A percentile compares a stretch with the other conserved stretches of the same genome.
These are phyloP conservation scores for Pistacia vera DNA, from an alignment of 345 rosid genomes.

Conservation along the genomic window DNA sequence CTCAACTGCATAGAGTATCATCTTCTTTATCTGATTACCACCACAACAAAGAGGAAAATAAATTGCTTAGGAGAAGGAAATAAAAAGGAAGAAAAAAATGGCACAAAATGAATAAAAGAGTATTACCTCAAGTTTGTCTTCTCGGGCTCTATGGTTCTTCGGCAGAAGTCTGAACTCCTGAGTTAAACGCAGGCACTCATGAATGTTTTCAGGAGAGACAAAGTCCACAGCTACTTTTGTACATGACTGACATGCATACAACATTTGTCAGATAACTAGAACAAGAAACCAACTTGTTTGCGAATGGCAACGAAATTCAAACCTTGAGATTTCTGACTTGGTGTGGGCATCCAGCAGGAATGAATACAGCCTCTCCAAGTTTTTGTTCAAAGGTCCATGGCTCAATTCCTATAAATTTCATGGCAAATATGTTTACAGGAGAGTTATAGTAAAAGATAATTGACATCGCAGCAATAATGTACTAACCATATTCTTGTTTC, in stretches of 20 bases:
- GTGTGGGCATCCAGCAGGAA: constrained; percentile 98
- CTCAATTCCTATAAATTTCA: constrained; percentile 56
- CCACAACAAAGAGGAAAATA: neutral
- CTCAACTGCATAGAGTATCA: constrained; percentile 64
- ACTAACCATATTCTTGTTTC: constrained; percentile 80
- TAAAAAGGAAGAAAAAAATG: neutral
- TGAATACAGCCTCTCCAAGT: constrained; percentile 89
- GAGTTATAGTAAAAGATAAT: neutral
- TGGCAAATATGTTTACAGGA: neutral
- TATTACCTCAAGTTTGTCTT: constrained; percentile 92
- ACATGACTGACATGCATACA: constrained; percentile 55
- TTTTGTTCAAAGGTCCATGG: constrained; percentile 91
- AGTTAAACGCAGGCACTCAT: constrained; percentile 73
- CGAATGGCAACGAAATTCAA: neutral
- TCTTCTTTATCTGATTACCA: constrained; percentile 70
- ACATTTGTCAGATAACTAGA: neutral
- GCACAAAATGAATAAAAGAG: neutral
- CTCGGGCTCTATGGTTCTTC: constrained; percentile 72
- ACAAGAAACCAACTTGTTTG: neutral
- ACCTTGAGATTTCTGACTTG: constrained; percentile 98
- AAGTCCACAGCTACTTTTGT: constrained; percentile 94
- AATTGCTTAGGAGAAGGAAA: neutral
- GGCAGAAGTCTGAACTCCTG: constrained; percentile 92
- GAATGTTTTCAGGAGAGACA: constrained; percentile 83
- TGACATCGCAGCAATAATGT: neutral